Evolutionary conservation across 2,329 filamentous ascomycete genomes (phyloP), one percentile per base, ranked within the genome.

Genomic region (Biscogniauxia sp.): DNA sequence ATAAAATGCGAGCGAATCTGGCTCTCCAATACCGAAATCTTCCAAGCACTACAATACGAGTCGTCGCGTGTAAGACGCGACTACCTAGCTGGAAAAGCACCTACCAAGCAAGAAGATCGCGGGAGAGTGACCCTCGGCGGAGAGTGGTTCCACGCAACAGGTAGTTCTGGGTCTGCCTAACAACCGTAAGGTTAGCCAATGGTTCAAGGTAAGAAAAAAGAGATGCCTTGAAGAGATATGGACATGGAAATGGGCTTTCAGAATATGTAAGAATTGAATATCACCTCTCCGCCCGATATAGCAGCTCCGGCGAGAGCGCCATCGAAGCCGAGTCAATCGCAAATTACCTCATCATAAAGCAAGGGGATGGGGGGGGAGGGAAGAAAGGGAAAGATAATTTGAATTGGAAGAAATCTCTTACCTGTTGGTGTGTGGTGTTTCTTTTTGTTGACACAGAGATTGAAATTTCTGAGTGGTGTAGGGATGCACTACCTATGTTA

Each of bases 201-300:
- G 28, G n/a, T 37, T 45, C 7, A 32, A 32, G 32, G 52, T 23
- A 50, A 23, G 19, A 3, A 8, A n/a, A 41, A 11, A 26, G 23
- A 32, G 28, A n/a, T n/a, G 28, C 11, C 45, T 57, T 6, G 51
- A 25, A 11, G 19, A 41, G 41, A 54, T 25, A 51, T 25, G 51
- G 51, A 61, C 56, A 37, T 54, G 49, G 58, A 55, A 49, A 53
- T 57, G 60, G 58, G 71, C 73, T 70, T 76, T 97, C 93, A 97
- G 93, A 92, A 97, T 96, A 97, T 96, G 93, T 97, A 97, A 97
- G 93, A 94, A 87, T 87, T 88, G 79, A 93, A 91, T 96, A 90
- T 97, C 93, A 96, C 82, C 77, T 85, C 75, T 80, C 84, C 80
- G 79, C 75, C 80, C 83, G 89, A 88, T 93, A 88, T 89, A 84